A percentile compares a stretch with the other conserved stretches of the same genome.
Conservation (phyloP, 2,329 filamentous ascomycete species). For the Blastomyces gilchristii region DNA sequence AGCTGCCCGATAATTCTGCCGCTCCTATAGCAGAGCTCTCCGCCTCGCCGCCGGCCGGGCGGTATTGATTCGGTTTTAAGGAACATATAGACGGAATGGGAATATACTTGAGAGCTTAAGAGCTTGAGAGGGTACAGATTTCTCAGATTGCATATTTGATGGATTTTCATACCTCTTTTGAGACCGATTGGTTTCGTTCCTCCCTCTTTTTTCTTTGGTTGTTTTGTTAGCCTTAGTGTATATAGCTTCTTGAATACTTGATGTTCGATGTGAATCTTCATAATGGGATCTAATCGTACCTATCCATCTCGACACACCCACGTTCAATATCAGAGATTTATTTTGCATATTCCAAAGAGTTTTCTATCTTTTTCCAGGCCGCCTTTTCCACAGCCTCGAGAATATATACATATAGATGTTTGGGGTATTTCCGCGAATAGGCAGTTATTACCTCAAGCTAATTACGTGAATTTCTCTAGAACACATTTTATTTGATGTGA, state of each 20-base stretch:
- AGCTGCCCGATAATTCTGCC: conserved; percentile 4
- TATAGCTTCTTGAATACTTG: not conserved
- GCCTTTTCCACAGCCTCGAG: not conserved
- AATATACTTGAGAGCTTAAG: not conserved
- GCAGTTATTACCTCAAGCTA: too few species aligned
- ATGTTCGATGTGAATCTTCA: not conserved
- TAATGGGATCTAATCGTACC: not conserved
- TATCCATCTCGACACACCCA: not conserved
- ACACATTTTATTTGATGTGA: not conserved
- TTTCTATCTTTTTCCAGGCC: not conserved
- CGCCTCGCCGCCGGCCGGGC: not conserved
- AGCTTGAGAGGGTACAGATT: not conserved
- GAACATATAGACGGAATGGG: not conserved
- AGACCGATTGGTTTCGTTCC: not conserved
- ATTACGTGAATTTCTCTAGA: too few species aligned
- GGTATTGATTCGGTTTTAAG: not conserved
- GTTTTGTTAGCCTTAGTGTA: not conserved
- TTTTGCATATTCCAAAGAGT: too few species aligned
- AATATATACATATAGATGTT: not conserved
- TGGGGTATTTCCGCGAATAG: not conserved
- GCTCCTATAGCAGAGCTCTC: not conserved
- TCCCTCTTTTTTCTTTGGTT: not conserved
- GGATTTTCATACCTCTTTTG: not conserved
- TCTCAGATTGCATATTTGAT: not conserved
- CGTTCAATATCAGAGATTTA: too few species aligned